Evolutionary conservation across 192 early-diverging fungal species (phyloP), one percentile per base, ranked within the genome.

Genomic region (Backusella westeae): DNA sequence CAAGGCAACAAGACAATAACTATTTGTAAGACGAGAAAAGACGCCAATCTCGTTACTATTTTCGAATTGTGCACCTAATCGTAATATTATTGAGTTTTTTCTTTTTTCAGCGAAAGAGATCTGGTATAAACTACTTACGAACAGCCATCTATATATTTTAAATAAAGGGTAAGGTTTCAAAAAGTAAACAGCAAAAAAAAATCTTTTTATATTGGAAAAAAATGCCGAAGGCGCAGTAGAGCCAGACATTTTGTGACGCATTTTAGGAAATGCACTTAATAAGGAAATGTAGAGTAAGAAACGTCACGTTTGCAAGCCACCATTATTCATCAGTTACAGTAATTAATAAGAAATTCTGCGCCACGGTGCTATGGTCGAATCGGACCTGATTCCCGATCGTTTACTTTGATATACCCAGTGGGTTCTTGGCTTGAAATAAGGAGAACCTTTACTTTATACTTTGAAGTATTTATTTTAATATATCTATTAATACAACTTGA

Each of bases 41-140:
- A 99, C 98, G 71, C 98, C 98, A 84, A 99, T 96, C 84, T 99
- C 98, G 87, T 98, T 98, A 86, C 89, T 95, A 89, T 98, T 99
- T 89, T 99, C 98, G 83, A 99, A 99, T 87, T 96, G 95, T 34
- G 96, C 95, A 83, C 96, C 90, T 88, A 80, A 63, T 29, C 4
- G 56, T 9, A 63, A 63, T 63, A 63, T 23, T 8, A 63, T 26
- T 63, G 56, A 63, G 56, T 63, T 49, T 63, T 49, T n/a, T 23
- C 2, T 56, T 12, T 26, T 63, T 29, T 63, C 6, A 49, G 23
- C 10, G 29, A 14, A 14, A 10, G 21, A 6, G 6, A 29, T 29
- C 56, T 29, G 12, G 26, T 26, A 63, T 4, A 26, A 26, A 63
- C 10, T 63, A 63, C 56, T 63, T 63, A 63, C 56, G 56, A 59